Conservation (phyloP, 371 early-diverging fungal species). For the Aphelidium insulamus region DNA sequence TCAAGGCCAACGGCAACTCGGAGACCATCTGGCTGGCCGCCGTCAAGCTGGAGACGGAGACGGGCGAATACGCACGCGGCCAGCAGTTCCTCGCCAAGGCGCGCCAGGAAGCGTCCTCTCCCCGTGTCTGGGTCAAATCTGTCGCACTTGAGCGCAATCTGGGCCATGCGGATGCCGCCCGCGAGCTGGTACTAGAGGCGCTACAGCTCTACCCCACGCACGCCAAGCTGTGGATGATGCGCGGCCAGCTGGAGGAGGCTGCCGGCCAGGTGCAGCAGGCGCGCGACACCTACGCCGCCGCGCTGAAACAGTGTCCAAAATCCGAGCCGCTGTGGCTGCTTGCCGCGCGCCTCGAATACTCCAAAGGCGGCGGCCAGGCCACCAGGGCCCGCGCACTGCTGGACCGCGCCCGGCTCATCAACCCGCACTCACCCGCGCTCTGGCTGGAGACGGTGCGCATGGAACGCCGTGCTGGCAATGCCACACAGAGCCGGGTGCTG, state of each 20-base stretch:
- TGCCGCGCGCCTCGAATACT: slow-evolving; percentile 52
- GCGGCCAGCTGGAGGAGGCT: slow-evolving; percentile 47
- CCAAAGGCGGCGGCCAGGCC: slow-evolving; percentile 33
- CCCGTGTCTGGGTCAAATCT: slow-evolving; percentile 85
- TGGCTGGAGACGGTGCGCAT: slow-evolving; percentile 80
- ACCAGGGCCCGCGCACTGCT: slow-evolving; percentile 63
- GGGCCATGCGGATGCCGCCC: slow-evolving; percentile 33
- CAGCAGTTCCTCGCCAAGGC: slow-evolving; percentile 49
- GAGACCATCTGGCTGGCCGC: slow-evolving; percentile 89
- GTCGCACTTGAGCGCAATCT: slow-evolving; percentile 65
- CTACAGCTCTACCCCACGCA: slow-evolving; percentile 42
- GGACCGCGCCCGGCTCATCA: slow-evolving; percentile 63
- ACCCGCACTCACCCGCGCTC: slow-evolving; percentile 52
- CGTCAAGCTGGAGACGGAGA: slow-evolving; percentile 80
- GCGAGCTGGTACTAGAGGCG: slow-evolving; percentile 42
- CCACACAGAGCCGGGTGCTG: slow-evolving; percentile 44
- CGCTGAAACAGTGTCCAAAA: slow-evolving; percentile 54
- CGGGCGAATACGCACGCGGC: slow-evolving; percentile 57
- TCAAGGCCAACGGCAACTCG: slow-evolving; percentile 69
- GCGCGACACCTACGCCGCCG: slow-evolving; percentile 44
- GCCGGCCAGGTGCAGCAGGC: slow-evolving; percentile 34
- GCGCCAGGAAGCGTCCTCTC: slow-evolving; percentile 24
- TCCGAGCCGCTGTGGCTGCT: slow-evolving; percentile 58
- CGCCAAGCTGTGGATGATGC: slow-evolving; percentile 83
- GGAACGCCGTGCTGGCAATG: slow-evolving; percentile 44